Conservation (phyloP, 257 asterid genomes). For the Solanum chaucha region DNA sequence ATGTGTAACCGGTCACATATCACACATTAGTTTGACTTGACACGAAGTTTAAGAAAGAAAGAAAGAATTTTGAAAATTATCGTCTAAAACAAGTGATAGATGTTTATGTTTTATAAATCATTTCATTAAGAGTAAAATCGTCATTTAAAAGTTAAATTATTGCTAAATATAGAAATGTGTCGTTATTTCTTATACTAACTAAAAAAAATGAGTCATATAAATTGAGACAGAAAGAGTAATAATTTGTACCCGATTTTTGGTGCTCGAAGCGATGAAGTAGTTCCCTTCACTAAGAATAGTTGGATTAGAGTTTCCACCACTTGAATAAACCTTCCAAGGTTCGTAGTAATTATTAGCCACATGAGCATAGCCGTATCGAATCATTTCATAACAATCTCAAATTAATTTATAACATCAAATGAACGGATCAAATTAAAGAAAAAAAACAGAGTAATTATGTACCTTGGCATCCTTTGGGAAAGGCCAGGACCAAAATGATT, state of each 20-base stretch:
- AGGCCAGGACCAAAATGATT: slow-evolving; percentile 50
- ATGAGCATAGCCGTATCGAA: slow-evolving; percentile 29
- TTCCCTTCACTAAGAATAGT: slow-evolving; percentile 55
- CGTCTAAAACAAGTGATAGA: too few species aligned
- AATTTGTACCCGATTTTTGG: slow-evolving; percentile 21
- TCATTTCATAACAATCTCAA: slow-evolving; percentile 15
- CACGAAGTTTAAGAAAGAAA: too few species aligned
- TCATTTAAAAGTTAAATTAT: too few species aligned
- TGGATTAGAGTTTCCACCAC: slow-evolving; percentile 59
- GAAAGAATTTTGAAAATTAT: too few species aligned
- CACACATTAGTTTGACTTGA: too few species aligned
- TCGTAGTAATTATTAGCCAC: slow-evolving; percentile 53
- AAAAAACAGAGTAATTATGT: neutral
- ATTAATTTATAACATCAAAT: neutral
- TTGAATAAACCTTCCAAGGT: slow-evolving; percentile 45
- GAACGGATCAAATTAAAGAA: too few species aligned
- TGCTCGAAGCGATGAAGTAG: slow-evolving; percentile 26
- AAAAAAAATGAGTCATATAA: too few species aligned
- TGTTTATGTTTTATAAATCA: too few species aligned
- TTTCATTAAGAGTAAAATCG: too few species aligned
- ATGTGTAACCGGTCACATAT: slow-evolving; percentile 27
- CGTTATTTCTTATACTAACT: too few species aligned
- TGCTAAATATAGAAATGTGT: too few species aligned
- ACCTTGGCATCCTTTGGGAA: neutral
- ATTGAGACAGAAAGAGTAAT: too few species aligned